phyloP scores from a whole-genome alignment of 768 basidiomycete species.

The Amanita polypyramis region DNA sequence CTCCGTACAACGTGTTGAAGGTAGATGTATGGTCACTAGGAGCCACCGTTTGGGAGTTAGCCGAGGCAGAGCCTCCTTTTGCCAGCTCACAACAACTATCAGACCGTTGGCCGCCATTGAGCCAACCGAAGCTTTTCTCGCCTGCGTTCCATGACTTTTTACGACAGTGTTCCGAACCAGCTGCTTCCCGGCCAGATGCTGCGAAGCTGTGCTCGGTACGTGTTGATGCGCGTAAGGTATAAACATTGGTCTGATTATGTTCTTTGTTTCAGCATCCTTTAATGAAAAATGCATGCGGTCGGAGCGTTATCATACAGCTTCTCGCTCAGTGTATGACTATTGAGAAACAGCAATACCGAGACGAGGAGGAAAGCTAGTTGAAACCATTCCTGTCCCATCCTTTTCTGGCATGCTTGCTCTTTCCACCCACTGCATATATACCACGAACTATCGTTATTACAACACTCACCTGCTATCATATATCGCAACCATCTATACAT shows the following conservation, averaged over 20 bases:
- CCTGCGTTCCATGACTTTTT: constrained; percentile 68
- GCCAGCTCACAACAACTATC: constrained; percentile 43
- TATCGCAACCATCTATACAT: constrained; percentile 39
- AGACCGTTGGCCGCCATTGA: constrained; percentile 56
- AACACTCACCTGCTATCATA: constrained; percentile 5
- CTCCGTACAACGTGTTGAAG: constrained; percentile 62
- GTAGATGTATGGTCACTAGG: constrained; percentile 78
- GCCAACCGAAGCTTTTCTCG: constrained; percentile 49
- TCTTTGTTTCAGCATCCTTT: constrained; percentile 39
- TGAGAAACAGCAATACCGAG: constrained; percentile 31
- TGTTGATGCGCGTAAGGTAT: neutral
- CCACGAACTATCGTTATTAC: neutral
- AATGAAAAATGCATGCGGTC: constrained; percentile 58
- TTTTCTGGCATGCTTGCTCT: neutral
- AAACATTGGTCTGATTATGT: neutral
- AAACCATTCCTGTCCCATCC: neutral
- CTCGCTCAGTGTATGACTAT: constrained; percentile 59
- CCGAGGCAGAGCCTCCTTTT: constrained; percentile 68
- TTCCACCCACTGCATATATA: constrained; percentile 1
- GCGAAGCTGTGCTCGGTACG: constrained; percentile 49
- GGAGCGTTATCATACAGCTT: constrained; percentile 54
- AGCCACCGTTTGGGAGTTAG: constrained; percentile 78
- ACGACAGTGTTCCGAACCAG: constrained; percentile 52
- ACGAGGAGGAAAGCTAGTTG: constrained; percentile 12
- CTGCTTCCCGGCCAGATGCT: constrained; percentile 43